Conservation (phyloP, 352 stramenopile species). For the Phytophthora vignae region DNA sequence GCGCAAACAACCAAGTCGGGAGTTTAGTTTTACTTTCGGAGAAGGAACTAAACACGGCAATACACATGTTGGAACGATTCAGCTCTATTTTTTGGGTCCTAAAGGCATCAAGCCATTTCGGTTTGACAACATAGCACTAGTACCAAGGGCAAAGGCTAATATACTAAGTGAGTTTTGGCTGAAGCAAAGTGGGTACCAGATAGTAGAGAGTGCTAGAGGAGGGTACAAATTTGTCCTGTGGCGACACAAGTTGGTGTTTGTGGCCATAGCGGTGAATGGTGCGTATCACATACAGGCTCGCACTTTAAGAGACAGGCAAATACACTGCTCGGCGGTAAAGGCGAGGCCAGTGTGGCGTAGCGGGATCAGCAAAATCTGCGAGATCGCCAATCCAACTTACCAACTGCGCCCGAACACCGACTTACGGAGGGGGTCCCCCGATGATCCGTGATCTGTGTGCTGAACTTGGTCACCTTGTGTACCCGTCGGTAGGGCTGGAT, state of each 20-base stretch:
- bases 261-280: too few relatives aligned
- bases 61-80: constrained; percentile 15
- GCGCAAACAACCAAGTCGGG: constrained; percentile 1
- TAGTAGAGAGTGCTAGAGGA: constrained; percentile 6
- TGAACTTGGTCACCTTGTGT: too few relatives aligned
- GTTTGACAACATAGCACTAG: background rate
- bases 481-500: too few relatives aligned
- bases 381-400: too few relatives aligned
- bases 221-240: constrained; percentile 11
- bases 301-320: background rate
- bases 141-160: constrained; percentile 8
- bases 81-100: constrained; percentile 12
- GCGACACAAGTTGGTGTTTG: background rate
- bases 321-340: background rate
- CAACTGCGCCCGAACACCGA: too few relatives aligned
- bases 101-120: constrained; percentile 4
- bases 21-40: constrained; percentile 22
- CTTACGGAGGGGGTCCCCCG: too few relatives aligned
- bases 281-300: background rate
- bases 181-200: constrained; percentile 14
- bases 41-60: constrained; percentile 21
- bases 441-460: too few relatives aligned
- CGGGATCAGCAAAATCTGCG: too few relatives aligned
- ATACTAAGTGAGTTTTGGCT: constrained; percentile 17
- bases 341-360: too few relatives aligned